A percentile compares a stretch with the other conserved stretches of the same genome.
Conservation (phyloP, 805 yeast genomes). For the Ogataea naganishii region DNA sequence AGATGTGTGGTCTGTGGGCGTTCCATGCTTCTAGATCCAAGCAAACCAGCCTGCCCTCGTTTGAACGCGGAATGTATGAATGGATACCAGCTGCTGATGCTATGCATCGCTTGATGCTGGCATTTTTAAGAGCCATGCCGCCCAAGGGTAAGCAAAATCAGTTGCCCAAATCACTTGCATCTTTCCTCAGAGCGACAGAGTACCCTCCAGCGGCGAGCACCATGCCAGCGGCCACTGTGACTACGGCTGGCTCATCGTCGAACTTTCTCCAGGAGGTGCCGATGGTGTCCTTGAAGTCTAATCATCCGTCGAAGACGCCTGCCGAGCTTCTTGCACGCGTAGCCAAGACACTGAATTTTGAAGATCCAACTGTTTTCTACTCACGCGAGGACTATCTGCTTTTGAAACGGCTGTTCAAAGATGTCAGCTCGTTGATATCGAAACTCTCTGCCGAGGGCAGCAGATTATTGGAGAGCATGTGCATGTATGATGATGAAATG, state of each 20-base stretch:
- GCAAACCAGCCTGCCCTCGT: conserved; percentile 32
- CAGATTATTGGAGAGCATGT: conserved; percentile 37
- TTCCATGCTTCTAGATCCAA: conserved; percentile 32
- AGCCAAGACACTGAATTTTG: conserved; percentile 54
- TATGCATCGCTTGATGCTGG: conserved; percentile 66
- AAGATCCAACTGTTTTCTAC: conserved; percentile 58
- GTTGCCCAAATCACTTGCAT: conserved; percentile 60
- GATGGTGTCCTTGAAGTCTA: conserved; percentile 24
- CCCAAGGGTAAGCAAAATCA: conserved; percentile 44
- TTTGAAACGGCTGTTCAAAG: conserved; percentile 61
- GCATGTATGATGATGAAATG: conserved; percentile 25
- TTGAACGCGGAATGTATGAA: conserved; percentile 60
- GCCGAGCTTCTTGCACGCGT: conserved; percentile 54
- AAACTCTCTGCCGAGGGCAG: conserved; percentile 70
- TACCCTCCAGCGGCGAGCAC: conserved; percentile 63
- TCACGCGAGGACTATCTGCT: conserved; percentile 74
- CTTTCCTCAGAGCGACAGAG: conserved; percentile 50
- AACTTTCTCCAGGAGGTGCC: conserved; percentile 26
- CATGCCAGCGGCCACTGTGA: conserved; percentile 37
- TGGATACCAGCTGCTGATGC: conserved; percentile 86
- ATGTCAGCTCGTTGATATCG: conserved; percentile 44
- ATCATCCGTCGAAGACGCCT: conserved; percentile 37
- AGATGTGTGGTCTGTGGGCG: conserved; percentile 87
- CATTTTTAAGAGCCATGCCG: conserved; percentile 73
- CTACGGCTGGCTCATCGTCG: conserved; percentile 13